phyloP scores from a whole-genome alignment of 2,329 filamentous ascomycete species.

The Penicillium sp. region DNA sequence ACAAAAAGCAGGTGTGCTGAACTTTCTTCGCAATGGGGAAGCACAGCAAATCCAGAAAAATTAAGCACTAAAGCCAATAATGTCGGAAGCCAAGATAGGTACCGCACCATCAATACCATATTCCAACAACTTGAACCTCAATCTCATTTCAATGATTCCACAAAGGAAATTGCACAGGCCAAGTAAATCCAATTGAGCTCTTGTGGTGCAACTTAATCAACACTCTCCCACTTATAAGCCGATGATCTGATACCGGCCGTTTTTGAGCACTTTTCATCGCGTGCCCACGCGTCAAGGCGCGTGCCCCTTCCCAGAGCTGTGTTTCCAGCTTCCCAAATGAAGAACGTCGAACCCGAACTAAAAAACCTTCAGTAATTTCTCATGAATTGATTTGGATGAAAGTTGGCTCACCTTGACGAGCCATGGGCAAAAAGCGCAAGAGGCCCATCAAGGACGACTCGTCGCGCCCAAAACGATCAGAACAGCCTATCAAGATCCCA shows the following conservation, averaged over 20 bases:
- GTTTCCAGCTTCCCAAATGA: too few relatives aligned
- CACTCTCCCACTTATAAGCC: neutral
- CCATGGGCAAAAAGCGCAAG: slow-evolving; percentile 45
- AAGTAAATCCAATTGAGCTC: neutral
- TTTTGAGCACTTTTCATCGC: slow-evolving; percentile 2
- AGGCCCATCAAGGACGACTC: slow-evolving; percentile 36
- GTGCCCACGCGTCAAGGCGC: slow-evolving; percentile 2
- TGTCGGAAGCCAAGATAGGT: neutral
- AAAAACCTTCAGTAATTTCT: neutral
- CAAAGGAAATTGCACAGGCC: neutral
- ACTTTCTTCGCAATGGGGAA: neutral
- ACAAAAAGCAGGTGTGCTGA: neutral
- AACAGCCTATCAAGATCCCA: slow-evolving; percentile 32
- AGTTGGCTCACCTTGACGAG: neutral
- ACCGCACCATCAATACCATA: neutral
- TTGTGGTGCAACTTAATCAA: neutral
- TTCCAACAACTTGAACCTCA: neutral
- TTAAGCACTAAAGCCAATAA: neutral
- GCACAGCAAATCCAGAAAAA: neutral
- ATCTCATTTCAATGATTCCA: neutral
- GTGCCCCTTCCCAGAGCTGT: neutral
- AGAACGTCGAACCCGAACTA: too few relatives aligned
- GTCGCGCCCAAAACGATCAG: slow-evolving; percentile 23
- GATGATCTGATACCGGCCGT: neutral
- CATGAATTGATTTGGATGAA: neutral